These are phyloP conservation scores for Yamadazyma friedrichii DNA, from an alignment of 1,139 yeast species.

Conservation along the genomic window DNA sequence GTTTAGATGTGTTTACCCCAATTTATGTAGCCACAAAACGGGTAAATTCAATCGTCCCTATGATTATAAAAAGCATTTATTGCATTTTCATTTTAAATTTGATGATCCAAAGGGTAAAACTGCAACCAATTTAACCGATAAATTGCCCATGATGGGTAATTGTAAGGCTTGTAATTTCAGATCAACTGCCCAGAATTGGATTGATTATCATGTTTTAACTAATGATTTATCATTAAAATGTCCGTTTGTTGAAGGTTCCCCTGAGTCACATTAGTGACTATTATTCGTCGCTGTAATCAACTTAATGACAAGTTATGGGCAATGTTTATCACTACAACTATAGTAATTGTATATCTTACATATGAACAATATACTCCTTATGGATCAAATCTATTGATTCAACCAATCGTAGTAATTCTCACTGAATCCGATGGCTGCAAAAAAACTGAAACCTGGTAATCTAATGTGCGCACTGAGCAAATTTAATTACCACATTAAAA, in stretches of 20 bases:
- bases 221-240: slow-evolving; percentile 22
- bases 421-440: neutral
- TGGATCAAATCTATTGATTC: neutral
- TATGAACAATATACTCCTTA: neutral
- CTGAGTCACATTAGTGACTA: neutral
- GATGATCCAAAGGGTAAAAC: slow-evolving; percentile 45
- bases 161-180: slow-evolving; percentile 41
- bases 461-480: slow-evolving; percentile 7
- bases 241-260: slow-evolving; percentile 17
- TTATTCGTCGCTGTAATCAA: no score
- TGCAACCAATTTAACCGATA: slow-evolving; percentile 44
- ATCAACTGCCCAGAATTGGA: slow-evolving; percentile 40
- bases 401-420: neutral
- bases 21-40: slow-evolving; percentile 44
- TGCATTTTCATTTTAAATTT: slow-evolving; percentile 44
- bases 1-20: slow-evolving; percentile 46
- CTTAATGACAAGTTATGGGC: no score
- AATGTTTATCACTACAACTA: no score
- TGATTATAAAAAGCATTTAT: slow-evolving; percentile 47
- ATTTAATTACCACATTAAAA: slow-evolving; percentile 3
- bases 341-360: no score
- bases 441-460: neutral
- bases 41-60: slow-evolving; percentile 48
- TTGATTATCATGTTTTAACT: slow-evolving; percentile 40
- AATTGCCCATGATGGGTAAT: slow-evolving; percentile 37